These are phyloP conservation scores for Globisporangium cystogenes DNA, from an alignment of 352 stramenopile species.

Conservation along the genomic window DNA sequence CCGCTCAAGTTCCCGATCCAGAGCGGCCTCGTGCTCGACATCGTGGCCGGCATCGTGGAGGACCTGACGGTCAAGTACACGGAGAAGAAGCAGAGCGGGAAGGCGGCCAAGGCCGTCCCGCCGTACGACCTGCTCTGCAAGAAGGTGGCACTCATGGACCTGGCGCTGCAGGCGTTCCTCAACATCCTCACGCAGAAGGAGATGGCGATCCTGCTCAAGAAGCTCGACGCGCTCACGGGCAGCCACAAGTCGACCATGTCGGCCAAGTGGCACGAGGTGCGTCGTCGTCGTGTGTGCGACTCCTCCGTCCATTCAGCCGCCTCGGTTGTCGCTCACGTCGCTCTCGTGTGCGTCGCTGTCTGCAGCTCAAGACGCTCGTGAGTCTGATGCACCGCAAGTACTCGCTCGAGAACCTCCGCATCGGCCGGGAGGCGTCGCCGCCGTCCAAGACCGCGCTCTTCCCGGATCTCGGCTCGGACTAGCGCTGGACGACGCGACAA, in stretches of 20 bases:
- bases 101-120: constrained; percentile 23
- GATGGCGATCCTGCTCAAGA: constrained; percentile 61
- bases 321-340: no score
- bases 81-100: constrained; percentile 40
- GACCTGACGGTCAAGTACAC: constrained; percentile 70
- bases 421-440: constrained; percentile 38
- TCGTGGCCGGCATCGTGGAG: constrained; percentile 73
- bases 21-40: constrained; percentile 71
- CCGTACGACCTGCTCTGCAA: constrained; percentile 75
- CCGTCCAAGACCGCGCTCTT: constrained; percentile 42
- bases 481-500: neutral
- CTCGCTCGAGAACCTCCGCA: constrained; percentile 67
- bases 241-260: constrained; percentile 78
- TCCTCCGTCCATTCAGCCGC: no score
- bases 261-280: constrained; percentile 77
- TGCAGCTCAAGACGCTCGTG: constrained; percentile 73
- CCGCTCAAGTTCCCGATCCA: constrained; percentile 80
- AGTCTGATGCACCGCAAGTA: constrained; percentile 85
- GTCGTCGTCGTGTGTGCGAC: constrained; percentile 1
- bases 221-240: constrained; percentile 63
- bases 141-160: constrained; percentile 80
- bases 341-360: no score
- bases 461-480: neutral
- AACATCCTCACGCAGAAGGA: constrained; percentile 68
- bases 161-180: constrained; percentile 72